Evolutionary conservation across 345 rosid genomes (phyloP), one percentile per base, ranked within the genome.

Genomic region (Erysimum cheiranthoides): DNA sequence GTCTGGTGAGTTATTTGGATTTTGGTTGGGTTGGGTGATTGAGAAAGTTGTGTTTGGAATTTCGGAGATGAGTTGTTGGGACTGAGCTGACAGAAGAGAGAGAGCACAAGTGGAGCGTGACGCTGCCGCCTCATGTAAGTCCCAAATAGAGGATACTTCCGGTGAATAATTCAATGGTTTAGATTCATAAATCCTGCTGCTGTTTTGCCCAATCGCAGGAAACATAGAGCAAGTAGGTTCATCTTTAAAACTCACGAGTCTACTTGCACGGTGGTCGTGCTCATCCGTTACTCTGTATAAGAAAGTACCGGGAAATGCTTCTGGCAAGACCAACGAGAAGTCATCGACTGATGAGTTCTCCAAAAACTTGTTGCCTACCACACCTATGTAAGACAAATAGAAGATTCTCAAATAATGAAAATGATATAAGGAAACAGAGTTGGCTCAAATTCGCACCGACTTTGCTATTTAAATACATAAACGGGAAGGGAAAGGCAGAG

Each of bases 61-160:
- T 73, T 81, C 85, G 25, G 84, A 51, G 8, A 79, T 78, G 76
- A 77, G 66, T 71, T 64, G 73, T 68, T 76, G 89, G 61, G 91
- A 84, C 76, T 83, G 87, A 69, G 87, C 46, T 87, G 98, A 93
- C 97, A 93, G 98, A 93, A 90, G 98, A 91, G 96, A 86, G 96
- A 75, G 91, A 91, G 97, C 98, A 88, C 91, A 71, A 67, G 84
- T 79, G 52, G 93, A 79, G 43, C 80, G 77, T n/a, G 85, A 78
- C 5, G 36, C 68, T 8, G 31, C 49, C 10, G 59, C 30, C 71
- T 56, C 76, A n/a, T 63, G 80, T 30, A 77, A 54, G 76, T 77
- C 80, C 80, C 80, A 64, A 47, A 71, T 47, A 0, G 80, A 70
- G 14, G 80, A 45, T 39, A 77, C 76, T 74, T 77, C 79, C 5